Base-by-base conservation (phyloP, 2,329 filamentous ascomycete genomes). In the Elsinoe batatas region DNA sequence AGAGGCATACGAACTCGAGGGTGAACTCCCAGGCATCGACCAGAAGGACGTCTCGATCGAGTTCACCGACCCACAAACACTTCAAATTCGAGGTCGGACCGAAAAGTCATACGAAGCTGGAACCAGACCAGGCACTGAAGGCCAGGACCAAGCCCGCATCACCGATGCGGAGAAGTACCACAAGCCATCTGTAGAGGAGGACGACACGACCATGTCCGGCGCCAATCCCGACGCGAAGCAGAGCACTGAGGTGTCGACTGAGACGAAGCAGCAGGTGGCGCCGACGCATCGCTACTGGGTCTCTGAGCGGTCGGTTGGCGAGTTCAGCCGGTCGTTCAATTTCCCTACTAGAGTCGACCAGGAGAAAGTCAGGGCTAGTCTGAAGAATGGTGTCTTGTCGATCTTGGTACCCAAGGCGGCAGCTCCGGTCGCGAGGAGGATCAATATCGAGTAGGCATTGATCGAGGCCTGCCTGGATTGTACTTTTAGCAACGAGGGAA, bases 21-120 rank as follows among this genome's bases (percentile, higher is more conserved):
- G 87, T 64, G 87, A 91, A 70, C 80, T 91, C 5, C 84, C 87
- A 0, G 88, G 88, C 56, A 76, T 91, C 63, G 79, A 80, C 60
- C 86, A 88, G 72, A 82, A 87, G 63, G 76, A 90, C 64, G 75
- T 93, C 65, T 75, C 79, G 67, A 86, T 91, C 66, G 87, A 91
- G 66, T 91, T 91, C 76, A 83, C 81, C 57, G 87, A 91, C 67
- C 75, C 79, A 40, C 83, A 87, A 72, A 90, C 85, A 13, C 73
- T 91, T 42, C 77, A 81, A 60, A 76, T 93, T 67, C 81, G 80
- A 57, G 88, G 88, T 65, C 81, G 77, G 60, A 78, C 82, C 56
- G 86, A 90, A 71, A 80, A 83, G 61, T 73, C 73, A 61, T 79
- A 81, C 69, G 79, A 80, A 58, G 71, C 80, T 37, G 79, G 79